phyloP scores from a whole-genome alignment of 2,329 filamentous ascomycete species.

The Pseudogymnoascus pannorum region DNA sequence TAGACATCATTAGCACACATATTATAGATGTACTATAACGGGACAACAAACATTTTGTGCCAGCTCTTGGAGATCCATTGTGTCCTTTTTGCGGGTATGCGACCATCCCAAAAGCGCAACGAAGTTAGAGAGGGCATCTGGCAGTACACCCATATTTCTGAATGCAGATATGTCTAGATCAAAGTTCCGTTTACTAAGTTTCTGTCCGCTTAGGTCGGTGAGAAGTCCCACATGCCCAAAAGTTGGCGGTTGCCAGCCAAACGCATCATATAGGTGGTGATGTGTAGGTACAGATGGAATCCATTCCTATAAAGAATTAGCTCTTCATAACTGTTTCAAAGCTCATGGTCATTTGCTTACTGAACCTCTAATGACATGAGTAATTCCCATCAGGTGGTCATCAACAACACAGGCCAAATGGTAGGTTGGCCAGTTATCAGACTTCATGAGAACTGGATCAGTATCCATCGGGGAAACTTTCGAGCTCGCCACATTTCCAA shows the following conservation, averaged over 20 bases:
- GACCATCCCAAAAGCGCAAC: slow-evolving; percentile 81
- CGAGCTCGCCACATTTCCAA: slow-evolving; percentile 48
- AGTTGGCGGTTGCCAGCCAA: slow-evolving; percentile 64
- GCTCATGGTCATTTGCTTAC: slow-evolving; percentile 36
- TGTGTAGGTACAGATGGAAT: slow-evolving; percentile 85
- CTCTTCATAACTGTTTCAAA: background rate
- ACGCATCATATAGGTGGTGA: slow-evolving; percentile 65
- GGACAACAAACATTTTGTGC: slow-evolving; percentile 52
- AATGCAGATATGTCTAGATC: slow-evolving; percentile 54
- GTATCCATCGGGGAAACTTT: slow-evolving; percentile 42
- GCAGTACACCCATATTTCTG: slow-evolving; percentile 51
- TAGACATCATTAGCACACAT: slow-evolving; percentile 3
- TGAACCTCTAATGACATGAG: slow-evolving; percentile 85
- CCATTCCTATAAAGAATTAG: slow-evolving; percentile 61
- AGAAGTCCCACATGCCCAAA: slow-evolving; percentile 78
- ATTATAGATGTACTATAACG: background rate
- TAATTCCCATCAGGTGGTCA: slow-evolving; percentile 91
- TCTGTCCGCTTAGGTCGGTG: slow-evolving; percentile 59
- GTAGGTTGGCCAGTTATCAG: slow-evolving; percentile 88
- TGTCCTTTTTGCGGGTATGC: slow-evolving; percentile 57
- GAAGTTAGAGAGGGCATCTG: slow-evolving; percentile 69
- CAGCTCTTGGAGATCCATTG: slow-evolving; percentile 65
- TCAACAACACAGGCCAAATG: slow-evolving; percentile 97
- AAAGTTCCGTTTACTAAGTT: slow-evolving; percentile 78
- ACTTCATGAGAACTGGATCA: slow-evolving; percentile 86